A percentile compares a stretch with the other conserved stretches of the same genome.
These are phyloP conservation scores for Apodospora peruviana DNA, from an alignment of 495 filamentous ascomycete species.

Conservation along the genomic window DNA sequence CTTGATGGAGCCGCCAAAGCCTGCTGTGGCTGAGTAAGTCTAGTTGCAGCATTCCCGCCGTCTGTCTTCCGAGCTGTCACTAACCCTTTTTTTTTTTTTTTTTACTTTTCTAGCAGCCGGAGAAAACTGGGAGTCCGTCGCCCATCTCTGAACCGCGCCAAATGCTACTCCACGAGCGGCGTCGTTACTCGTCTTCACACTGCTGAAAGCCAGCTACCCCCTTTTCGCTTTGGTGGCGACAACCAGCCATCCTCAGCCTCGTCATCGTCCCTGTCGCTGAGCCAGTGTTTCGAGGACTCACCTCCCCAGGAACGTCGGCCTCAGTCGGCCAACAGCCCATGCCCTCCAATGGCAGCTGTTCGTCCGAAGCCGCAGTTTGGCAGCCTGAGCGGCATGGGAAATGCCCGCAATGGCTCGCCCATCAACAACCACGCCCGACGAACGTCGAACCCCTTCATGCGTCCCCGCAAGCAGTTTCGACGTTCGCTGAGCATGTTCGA, in stretches of 20 bases:
- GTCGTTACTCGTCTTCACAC: slow-evolving; percentile 35
- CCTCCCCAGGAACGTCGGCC: slow-evolving; percentile 65
- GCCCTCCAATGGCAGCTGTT: slow-evolving; percentile 42
- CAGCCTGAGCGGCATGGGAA: slow-evolving; percentile 34
- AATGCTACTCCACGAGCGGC: slow-evolving; percentile 50
- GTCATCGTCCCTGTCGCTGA: slow-evolving; percentile 58
- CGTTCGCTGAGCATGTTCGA: slow-evolving; percentile 98
- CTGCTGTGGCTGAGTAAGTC: slow-evolving; percentile 44
- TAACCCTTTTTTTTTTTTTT: slow-evolving; percentile 14
- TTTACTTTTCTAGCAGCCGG: slow-evolving; percentile 37
- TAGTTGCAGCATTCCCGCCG: slow-evolving; percentile 12
- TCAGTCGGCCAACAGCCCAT: slow-evolving; percentile 50
- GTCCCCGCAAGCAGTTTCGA: slow-evolving; percentile 81
- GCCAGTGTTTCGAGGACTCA: slow-evolving; percentile 75
- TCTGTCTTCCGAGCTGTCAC: not conserved
- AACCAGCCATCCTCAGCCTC: slow-evolving; percentile 26
- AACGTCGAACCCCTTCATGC: slow-evolving; percentile 61
- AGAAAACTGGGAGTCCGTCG: slow-evolving; percentile 53
- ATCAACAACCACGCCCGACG: slow-evolving; percentile 63
- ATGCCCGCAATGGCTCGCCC: slow-evolving; percentile 65
- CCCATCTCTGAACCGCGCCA: slow-evolving; percentile 56
- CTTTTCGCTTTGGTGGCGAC: slow-evolving; percentile 71
- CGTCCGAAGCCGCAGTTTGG: slow-evolving; percentile 59
- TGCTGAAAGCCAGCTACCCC: slow-evolving; percentile 58
- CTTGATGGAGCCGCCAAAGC: slow-evolving; percentile 48